Percentiles rank a stretch among this genome's conserved stretches.
These are phyloP conservation scores for Tricharina praecox DNA, from an alignment of 495 filamentous ascomycete genomes.

Conservation along the genomic window DNA sequence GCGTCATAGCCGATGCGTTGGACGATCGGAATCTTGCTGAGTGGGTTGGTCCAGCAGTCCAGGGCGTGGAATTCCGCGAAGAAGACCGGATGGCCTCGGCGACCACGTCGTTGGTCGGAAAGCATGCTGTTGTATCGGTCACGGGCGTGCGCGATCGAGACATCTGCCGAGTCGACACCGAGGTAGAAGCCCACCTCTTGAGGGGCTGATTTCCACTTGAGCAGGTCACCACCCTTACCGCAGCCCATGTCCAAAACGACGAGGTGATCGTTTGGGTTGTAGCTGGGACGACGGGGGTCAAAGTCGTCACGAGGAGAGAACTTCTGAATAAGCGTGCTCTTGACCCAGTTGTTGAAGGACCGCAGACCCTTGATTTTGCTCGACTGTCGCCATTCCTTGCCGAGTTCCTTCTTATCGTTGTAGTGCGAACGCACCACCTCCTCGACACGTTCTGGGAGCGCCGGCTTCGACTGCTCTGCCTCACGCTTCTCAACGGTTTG, in stretches of 20 bases:
- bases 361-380: conserved; percentile 86
- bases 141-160: conserved; percentile 74
- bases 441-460: conserved; percentile 38
- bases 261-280: conserved; percentile 31
- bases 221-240: conserved; percentile 87
- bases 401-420: conserved; percentile 84
- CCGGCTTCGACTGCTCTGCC: conserved; percentile 25
- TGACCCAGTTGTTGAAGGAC: conserved; percentile 97
- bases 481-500: conserved; percentile 36
- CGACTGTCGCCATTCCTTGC: conserved; percentile 84
- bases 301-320: conserved; percentile 73
- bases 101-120: conserved; percentile 33
- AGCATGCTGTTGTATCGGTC: conserved; percentile 64
- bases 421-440: conserved; percentile 86
- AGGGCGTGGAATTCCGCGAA: conserved; percentile 71
- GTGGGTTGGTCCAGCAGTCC: conserved; percentile 71
- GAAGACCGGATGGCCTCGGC: conserved; percentile 46
- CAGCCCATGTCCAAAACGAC: conserved; percentile 86
- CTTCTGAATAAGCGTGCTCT: conserved; percentile 90
- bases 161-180: conserved; percentile 77
- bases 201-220: conserved; percentile 86
- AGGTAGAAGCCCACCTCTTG: conserved; percentile 76
- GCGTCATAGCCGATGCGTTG: conserved; percentile 69
- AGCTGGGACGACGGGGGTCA: conserved; percentile 35
- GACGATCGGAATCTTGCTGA: conserved; percentile 61